Base-by-base conservation (phyloP, 1,284 basidiomycete species). In the Chondrostereum purpureum region DNA sequence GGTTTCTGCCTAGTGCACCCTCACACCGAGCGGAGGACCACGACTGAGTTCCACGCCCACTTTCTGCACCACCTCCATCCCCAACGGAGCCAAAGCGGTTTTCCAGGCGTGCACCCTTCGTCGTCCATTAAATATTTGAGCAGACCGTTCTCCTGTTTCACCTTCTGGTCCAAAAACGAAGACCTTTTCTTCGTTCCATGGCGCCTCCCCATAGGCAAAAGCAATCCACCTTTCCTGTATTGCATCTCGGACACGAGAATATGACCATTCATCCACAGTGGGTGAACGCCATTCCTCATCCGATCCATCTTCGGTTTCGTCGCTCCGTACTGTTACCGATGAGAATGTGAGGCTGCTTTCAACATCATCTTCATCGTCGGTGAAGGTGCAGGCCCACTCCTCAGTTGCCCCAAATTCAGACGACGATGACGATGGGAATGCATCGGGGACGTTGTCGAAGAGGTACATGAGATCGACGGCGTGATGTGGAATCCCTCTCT, bases 91-190 rank as follows among this genome's bases (percentile, higher is more conserved):
- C 18, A 88, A 61, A 11, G 75, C 76, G 41, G 78, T 71, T 50
- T 69, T 71, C 85, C 85, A 88, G 46, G 75, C 58, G 45, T 63
- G 64, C 43, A 60, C 70, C 46, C 72, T 60, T 43, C 73, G 53
- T 31, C 73, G 54, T 0, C 67, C 70, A 39, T 77, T 73, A 48
- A 83, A 80, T 37, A 83, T 80, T 43, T 64, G 62, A 52, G 55
- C 60, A 33, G 71, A 74, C 22, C 80, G 69, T 58, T 81, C 79
- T 33, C 81, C 81, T 1, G 72, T 73, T 64, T 83, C 81, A 38
- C 79, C 81, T 56, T 83, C 81, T 0, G 80, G 80, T 5, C 80
- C 81, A 54, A 83, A 86, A n/a, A 88, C 83, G 58, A 73, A 87
- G 43, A 85, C 73, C 58, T 75, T 79, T 45, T 78, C 73, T 48